Percentiles rank a stretch among this genome's conserved stretches.
Conservation (phyloP, 139 green algal genomes). For the Chlorella vulgaris region DNA sequence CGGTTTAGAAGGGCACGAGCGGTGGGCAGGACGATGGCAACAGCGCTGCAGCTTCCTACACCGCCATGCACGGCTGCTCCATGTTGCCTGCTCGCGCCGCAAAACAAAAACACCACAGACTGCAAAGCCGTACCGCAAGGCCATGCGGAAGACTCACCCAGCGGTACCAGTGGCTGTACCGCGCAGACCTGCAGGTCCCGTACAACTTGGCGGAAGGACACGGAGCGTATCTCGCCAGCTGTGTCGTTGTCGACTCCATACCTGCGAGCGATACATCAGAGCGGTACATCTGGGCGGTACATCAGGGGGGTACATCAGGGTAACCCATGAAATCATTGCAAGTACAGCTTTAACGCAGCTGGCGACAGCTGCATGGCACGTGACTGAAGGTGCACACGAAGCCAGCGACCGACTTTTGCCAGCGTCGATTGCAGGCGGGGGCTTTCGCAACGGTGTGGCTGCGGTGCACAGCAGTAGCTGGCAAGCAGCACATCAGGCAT, state of each 20-base stretch:
- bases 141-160: neutral
- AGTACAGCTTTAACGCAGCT: neutral
- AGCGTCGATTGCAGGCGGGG: too few relatives aligned
- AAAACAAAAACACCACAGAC: too few relatives aligned
- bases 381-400: too few relatives aligned
- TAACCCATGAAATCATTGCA: neutral
- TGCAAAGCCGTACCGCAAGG: too few relatives aligned
- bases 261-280: neutral
- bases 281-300: neutral
- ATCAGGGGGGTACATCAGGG: neutral
- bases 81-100: too few relatives aligned
- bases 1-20: neutral
- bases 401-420: too few relatives aligned
- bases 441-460: too few relatives aligned
- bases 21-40: too few relatives aligned
- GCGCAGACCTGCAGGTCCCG: constrained; percentile 30
- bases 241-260: constrained; percentile 35
- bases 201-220: constrained; percentile 27
- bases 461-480: too few relatives aligned
- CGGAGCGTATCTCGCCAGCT: constrained; percentile 10
- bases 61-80: too few relatives aligned
- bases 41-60: neutral
- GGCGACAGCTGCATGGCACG: neutral
- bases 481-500: too few relatives aligned
- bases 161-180: neutral